Base-by-base conservation (phyloP, 2,329 filamentous ascomycete species). In the Cytospora paraplurivora region DNA sequence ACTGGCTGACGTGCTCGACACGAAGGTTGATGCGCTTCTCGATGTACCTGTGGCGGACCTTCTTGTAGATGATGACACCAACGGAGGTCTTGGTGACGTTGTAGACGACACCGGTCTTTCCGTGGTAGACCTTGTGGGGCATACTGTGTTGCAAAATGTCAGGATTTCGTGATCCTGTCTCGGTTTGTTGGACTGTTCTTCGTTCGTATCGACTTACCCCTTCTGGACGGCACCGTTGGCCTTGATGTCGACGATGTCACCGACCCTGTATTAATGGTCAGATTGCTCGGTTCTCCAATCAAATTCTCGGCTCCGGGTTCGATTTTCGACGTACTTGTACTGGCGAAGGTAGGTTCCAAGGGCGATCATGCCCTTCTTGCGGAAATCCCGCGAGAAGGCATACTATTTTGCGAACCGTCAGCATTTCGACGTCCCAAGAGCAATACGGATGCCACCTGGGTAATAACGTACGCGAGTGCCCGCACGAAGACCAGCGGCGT, bases 1-100 rank as follows among this genome's bases (percentile, higher is more conserved):
- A 98, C 78, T 91, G 91, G 77, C 84, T 83, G 82, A 99, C 87
- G 89, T 99, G 95, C 90, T 99, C 95, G 82, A 98, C 83, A 79
- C 95, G 92, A 84, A 99, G 86, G 89, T 97, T 98, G 86, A 99
- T 89, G 81, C 95, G 94, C 93, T 99, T 99, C 91, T 99, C 95
- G 80, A 99, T 87, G 89, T 97, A 99, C 77, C 94, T 91, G 90
- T 98, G 95, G 84, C 93, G 93, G 80, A 99, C 95, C 82, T 96
- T 92, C 89, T 97, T 97, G 91, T 96, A 94, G 84, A 99, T 91
- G 84, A 99, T 97, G 81, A 99, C 91, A 76, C 95, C 95, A 79
- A 99, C 93, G 71, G 95, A 91, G 75, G 88, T 91, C 89, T 97
- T 97, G 83, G 94, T 95, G 76, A 99, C 95, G 87, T 99, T 99